phyloP scores from a whole-genome alignment of 2,329 filamentous ascomycete genomes.

The Colletotrichum sidae region DNA sequence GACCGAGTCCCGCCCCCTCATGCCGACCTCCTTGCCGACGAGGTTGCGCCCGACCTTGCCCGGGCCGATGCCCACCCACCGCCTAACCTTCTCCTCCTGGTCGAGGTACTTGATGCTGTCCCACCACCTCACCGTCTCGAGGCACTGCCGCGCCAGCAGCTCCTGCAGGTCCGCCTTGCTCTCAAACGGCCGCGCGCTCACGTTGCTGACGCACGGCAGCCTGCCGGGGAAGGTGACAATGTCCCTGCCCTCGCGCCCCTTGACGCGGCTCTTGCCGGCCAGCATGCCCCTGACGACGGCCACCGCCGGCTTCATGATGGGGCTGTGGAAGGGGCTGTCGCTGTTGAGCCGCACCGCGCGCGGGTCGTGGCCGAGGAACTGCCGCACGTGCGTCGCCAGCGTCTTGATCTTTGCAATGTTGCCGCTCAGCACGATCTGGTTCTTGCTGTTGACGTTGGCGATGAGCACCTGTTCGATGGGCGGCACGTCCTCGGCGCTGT shows the following conservation, averaged over 20 bases:
- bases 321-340: conserved; percentile 91
- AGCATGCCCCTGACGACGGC: conserved; percentile 78
- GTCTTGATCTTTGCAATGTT: conserved; percentile 85
- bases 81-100: conserved; percentile 80
- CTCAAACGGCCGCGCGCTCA: conserved; percentile 81
- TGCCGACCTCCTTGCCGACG: conserved; percentile 94
- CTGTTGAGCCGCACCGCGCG: conserved; percentile 87
- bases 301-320: conserved; percentile 89
- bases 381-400: conserved; percentile 84
- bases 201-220: conserved; percentile 87
- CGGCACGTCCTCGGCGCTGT: conserved; percentile 75
- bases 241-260: conserved; percentile 67
- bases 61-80: conserved; percentile 93
- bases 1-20: conserved; percentile 79
- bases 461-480: conserved; percentile 89
- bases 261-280: conserved; percentile 65
- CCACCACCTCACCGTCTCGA: conserved; percentile 97
- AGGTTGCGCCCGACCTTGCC: conserved; percentile 94
- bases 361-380: conserved; percentile 92
- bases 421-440: conserved; percentile 94
- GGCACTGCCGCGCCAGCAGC: conserved; percentile 80
- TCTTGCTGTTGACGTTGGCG: conserved; percentile 95
- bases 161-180: conserved; percentile 82
- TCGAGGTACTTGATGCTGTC: conserved; percentile 92
- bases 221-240: conserved; percentile 80